Evolutionary conservation across 2,329 filamentous ascomycete species (phyloP), one percentile per base, ranked within the genome.

Genomic region (Alternaria brassicicola): DNA sequence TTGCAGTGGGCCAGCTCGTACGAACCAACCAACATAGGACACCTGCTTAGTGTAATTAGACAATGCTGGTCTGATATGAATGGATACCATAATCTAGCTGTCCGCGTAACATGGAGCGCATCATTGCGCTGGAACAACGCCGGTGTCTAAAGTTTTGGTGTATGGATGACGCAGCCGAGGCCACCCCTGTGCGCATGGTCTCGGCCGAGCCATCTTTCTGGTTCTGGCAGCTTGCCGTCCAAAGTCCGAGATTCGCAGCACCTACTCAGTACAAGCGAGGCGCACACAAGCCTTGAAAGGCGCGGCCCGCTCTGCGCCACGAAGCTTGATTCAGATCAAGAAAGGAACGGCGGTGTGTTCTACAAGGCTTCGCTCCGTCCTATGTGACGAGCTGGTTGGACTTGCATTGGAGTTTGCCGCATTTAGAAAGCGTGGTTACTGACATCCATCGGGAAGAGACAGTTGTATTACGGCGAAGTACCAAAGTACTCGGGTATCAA

Each of bases 401-500:
- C 25, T 8, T 4, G 21, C 3, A 23, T 12, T 17, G 2, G 4
- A 2, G 0, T 3, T 31, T 2, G 15, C 19, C 19, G 10, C 43
- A 13, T 21, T n/a, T n/a, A 1, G 8, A 13, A 12, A 31, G 2
- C 10, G 13, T 33, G 19, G 12, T 31, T 47, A n/a, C 28, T 21
- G 30, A 33, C 6, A 17, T 10, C 6, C 9, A 23, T 4, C 12
- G 7, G 13, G 17, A 33, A n/a, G 15, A 13, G 21, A 33, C 19
- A 23, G 19, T n/a, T 10, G 28, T 7, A 47, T 33, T 47, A 23
- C 30, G 43, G 7, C 19, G 31, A 13, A 35, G 33, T 54, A 38
- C 23, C 43, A 54, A 45, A 38, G 30, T 47, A 45, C 30, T 31
- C 38, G 50, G 55, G 51, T 58, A 58, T 58, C 51, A 57, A 48